Evolutionary conservation across 768 basidiomycete species (phyloP).

Genomic region (Chalciporus pseudorubinellus): DNA sequence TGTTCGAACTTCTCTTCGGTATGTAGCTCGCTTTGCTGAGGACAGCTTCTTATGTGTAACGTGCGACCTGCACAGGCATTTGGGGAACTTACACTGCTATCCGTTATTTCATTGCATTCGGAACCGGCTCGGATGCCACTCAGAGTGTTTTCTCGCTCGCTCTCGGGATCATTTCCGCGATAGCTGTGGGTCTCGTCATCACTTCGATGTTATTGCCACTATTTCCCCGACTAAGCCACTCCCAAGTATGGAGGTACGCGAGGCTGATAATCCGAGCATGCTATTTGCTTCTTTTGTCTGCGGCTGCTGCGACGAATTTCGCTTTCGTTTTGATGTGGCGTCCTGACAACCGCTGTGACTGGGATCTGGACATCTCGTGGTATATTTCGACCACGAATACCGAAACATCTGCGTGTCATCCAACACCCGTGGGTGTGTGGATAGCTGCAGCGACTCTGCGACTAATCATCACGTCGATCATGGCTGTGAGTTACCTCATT

Average conservation of each 20-base stretch:
- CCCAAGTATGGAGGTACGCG: conserved; percentile 9
- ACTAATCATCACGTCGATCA: conserved; percentile 46
- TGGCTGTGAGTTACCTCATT: conserved; percentile 47
- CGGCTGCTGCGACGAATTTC: conserved; percentile 54
- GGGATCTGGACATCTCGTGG: conserved; percentile 72
- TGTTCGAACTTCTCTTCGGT: conserved; percentile 39
- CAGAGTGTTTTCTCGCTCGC: conserved; percentile 36
- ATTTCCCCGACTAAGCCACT: conserved; percentile 27
- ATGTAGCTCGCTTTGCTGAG: conserved; percentile 12
- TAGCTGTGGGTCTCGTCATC: conserved; percentile 26
- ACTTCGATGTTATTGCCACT: conserved; percentile 41
- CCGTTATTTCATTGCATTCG: conserved; percentile 65
- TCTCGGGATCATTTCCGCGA: conserved; percentile 22
- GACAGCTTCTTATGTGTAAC: neutral
- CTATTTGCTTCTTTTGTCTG: conserved; percentile 48
- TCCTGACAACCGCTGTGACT: conserved; percentile 47
- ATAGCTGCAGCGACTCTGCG: conserved; percentile 51
- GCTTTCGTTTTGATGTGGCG: conserved; percentile 55
- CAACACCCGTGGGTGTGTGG: conserved; percentile 48
- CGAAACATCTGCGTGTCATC: conserved; percentile 14
- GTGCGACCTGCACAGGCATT: conserved; percentile 33
- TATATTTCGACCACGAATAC: conserved; percentile 35
- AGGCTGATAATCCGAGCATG: conserved; percentile 37
- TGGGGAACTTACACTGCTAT: conserved; percentile 64
- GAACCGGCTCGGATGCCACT: conserved; percentile 41